These are phyloP conservation scores for Trichoderma atroviride DNA, from an alignment of 2,329 filamentous ascomycete genomes.

Conservation along the genomic window DNA sequence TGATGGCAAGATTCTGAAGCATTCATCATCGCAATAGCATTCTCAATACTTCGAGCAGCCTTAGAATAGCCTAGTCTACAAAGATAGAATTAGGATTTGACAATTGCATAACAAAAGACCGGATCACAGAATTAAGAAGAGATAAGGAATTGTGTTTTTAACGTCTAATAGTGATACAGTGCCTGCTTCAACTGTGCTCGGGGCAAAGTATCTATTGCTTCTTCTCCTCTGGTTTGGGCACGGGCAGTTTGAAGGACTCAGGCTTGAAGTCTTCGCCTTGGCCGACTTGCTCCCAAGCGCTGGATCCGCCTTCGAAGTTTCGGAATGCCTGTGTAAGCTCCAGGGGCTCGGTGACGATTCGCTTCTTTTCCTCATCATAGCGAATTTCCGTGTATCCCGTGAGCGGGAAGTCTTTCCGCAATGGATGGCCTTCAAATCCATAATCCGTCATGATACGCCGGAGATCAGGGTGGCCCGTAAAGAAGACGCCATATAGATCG, in stretches of 20 bases:
- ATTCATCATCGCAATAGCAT: no score
- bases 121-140: neutral
- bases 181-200: neutral
- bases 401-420: slow-evolving; percentile 97
- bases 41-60: neutral
- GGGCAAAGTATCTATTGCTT: slow-evolving; percentile 63
- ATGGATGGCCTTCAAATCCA: slow-evolving; percentile 94
- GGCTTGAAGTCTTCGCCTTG: slow-evolving; percentile 77
- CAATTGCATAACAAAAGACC: neutral
- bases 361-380: slow-evolving; percentile 99
- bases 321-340: slow-evolving; percentile 98
- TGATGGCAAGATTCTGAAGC: neutral
- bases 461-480: slow-evolving; percentile 90
- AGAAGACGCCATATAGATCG: slow-evolving; percentile 97
- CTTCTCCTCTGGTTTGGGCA: slow-evolving; percentile 91
- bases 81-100: neutral
- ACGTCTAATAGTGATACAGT: neutral
- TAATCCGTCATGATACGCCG: slow-evolving; percentile 99
- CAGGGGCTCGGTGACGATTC: slow-evolving; percentile 95
- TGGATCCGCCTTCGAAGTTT: slow-evolving; percentile 91
- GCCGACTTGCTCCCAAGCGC: slow-evolving; percentile 68
- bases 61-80: neutral
- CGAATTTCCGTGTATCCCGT: slow-evolving; percentile 98
- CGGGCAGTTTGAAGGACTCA: slow-evolving; percentile 90
- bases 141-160: neutral